Conservation (phyloP, 257 asterid genomes). For the Haberlea rhodopensis region DNA sequence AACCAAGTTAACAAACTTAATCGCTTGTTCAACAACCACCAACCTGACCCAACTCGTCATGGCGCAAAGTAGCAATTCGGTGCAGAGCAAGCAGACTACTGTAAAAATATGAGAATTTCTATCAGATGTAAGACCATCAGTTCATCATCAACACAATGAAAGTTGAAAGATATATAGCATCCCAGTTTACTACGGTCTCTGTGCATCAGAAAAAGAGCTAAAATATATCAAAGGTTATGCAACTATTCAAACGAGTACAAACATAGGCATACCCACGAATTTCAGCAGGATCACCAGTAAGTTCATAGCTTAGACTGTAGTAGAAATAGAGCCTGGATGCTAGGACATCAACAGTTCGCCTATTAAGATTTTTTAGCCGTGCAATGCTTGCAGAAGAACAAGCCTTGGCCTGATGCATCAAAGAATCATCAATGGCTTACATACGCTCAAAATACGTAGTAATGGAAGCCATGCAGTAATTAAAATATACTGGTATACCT, state of each 20-base stretch:
- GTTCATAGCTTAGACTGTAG: slow-evolving; percentile 75
- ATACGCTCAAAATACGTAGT: slow-evolving; percentile 15
- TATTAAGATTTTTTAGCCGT: slow-evolving; percentile 54
- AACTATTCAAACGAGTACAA: slow-evolving; percentile 10
- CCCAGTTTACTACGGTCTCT: background rate
- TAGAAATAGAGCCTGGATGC: slow-evolving; percentile 73
- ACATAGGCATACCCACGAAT: slow-evolving; percentile 59
- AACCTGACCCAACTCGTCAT: slow-evolving; percentile 98
- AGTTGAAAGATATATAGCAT: background rate
- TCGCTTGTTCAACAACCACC: slow-evolving; percentile 23
- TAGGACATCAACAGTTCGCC: slow-evolving; percentile 69
- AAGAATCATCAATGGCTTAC: slow-evolving; percentile 18
- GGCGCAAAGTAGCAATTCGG: slow-evolving; percentile 89
- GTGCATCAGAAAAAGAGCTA: slow-evolving; percentile 1
- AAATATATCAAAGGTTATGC: slow-evolving; percentile 8
- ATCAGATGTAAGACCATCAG: slow-evolving; percentile 20
- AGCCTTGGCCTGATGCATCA: slow-evolving; percentile 57
- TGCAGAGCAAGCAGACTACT: slow-evolving; percentile 88
- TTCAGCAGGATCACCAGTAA: slow-evolving; percentile 73
- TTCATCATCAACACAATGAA: slow-evolving; percentile 10
- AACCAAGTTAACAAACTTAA: slow-evolving; percentile 19
- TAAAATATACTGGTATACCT: slow-evolving; percentile 40
- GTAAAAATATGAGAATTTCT: slow-evolving; percentile 31
- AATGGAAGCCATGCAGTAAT: background rate
- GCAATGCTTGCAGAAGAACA: slow-evolving; percentile 75